A percentile compares a stretch with the other conserved stretches of the same genome.
Conservation (phyloP, 495 filamentous ascomycete species). For the Apodospora peruviana region DNA sequence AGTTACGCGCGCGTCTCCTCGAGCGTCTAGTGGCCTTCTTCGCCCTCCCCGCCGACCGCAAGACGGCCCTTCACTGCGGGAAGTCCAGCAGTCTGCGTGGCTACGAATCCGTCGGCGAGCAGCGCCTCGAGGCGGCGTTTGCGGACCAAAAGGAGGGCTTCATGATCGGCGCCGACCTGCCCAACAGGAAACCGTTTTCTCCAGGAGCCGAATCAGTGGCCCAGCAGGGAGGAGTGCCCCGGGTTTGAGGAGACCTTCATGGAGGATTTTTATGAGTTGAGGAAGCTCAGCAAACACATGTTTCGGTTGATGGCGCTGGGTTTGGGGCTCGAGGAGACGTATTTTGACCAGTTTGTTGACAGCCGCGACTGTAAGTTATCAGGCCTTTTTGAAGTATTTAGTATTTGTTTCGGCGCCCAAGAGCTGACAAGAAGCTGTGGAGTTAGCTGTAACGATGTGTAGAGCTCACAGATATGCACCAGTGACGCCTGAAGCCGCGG, state of each 20-base stretch:
- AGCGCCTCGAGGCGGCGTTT: constrained; percentile 17
- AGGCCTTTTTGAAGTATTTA: neutral
- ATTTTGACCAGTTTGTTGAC: constrained; percentile 37
- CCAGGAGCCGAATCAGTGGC: constrained; percentile 46
- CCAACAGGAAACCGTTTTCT: constrained; percentile 24
- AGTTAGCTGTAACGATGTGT: constrained; percentile 21
- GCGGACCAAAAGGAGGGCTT: constrained; percentile 23
- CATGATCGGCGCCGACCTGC: constrained; percentile 23
- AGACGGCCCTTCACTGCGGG: constrained; percentile 8
- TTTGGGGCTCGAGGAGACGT: constrained; percentile 31
- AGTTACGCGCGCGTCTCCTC: constrained; percentile 19
- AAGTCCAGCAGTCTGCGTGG: constrained; percentile 18
- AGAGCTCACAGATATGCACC: constrained; percentile 26
- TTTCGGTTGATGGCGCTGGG: constrained; percentile 36
- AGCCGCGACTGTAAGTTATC: constrained; percentile 19
- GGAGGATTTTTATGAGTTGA: constrained; percentile 30
- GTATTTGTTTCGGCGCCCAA: too few relatives aligned
- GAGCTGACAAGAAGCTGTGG: too few relatives aligned
- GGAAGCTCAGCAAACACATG: constrained; percentile 27
- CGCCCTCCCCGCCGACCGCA: constrained; percentile 13
- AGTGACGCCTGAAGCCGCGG: constrained; percentile 12
- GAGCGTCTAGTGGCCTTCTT: constrained; percentile 8
- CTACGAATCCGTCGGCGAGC: constrained; percentile 22
- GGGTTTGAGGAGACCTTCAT: constrained; percentile 27
- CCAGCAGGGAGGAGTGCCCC: constrained; percentile 20